Base-by-base conservation (phyloP, 2,329 filamentous ascomycete species). In the Beauveria sp. region DNA sequence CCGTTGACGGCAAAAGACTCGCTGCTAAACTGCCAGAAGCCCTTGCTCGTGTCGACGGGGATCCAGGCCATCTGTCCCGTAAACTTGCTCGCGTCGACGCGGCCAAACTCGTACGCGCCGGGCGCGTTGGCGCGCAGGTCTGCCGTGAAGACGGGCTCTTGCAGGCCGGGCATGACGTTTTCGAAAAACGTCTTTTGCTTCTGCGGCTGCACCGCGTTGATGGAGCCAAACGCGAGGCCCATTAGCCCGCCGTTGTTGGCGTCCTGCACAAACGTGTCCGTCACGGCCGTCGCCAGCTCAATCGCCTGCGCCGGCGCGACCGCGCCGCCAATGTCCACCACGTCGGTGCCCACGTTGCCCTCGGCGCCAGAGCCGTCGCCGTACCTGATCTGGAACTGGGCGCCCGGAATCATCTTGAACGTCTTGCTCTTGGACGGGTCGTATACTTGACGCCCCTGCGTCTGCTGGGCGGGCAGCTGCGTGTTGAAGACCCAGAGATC, bases 401-500 rank as follows among this genome's bases (percentile, higher is more conserved):
- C 74, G 12, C 81, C 82, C 7, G 65, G 57, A 3, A 78, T 49
- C 52, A 65, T 60, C 50, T 67, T 62, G 59, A 76, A 76, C 14
- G 66, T 71, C 22, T 67, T 64, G 52, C 77, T 79, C 65, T 72
- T 66, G 16, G 63, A 61, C 3, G 75, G 70, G 65, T 79, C 70
- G 66, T 70, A 79, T 26, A 75, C 58, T 10, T 66, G 67, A 73
- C 89, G 88, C 45, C 79, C 79, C 30, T 70, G 68, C 43, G 77
- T 78, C 51, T 76, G 65, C 5, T 69, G 62, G 1, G 74, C 59
- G 1, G 80, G 69, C 43, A 90, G 80, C 60, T 79, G 70, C 18
- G 82, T 85, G 75, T 82, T 88, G 76, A 91, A 88, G 24, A 88
- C 82, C 88, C 87, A 91, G 76, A 90, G 79, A 72, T 91, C 88